Evolutionary conservation across 129 eudicot genomes (phyloP), one percentile per base, ranked within the genome.

Genomic region (Smallanthus sonchifolius): DNA sequence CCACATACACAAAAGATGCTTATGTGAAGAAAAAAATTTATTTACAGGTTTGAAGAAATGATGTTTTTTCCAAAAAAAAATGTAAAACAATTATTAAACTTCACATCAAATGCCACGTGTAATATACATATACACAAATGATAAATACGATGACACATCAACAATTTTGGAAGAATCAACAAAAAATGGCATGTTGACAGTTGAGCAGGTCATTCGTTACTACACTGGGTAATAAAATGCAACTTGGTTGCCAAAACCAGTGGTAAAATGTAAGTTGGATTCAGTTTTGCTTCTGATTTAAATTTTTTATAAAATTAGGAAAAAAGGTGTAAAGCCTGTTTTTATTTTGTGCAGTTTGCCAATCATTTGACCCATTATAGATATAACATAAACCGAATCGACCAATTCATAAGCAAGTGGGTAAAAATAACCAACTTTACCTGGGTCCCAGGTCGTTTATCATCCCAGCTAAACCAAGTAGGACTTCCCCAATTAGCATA

Each of bases 401-500:
- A 45, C 13, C 51, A 14, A 45, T 45, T 7, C 4, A 8, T 61
- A 61, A 61, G 66, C 42, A 32, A 34, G 17, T 4, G 20, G 9
- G 40, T 61, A 14, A 32, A 36, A 62, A 30, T 49, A 48, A 43
- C 39, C 17, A 55, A 44, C 37, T 51, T 70, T 81, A 91, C 99
- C 88, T 94, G 97, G 49, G 86, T 76, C 76, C 99, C 99, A 9
- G 99, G 93, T 37, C 86, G 89, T 77, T 94, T 94, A 72, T 94
- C 92, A 72, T 94, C 99, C 99, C 99, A 94, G 66, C 99, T 91
- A 79, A 94, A 94, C 99, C 99, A 94, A 11, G 96, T 86, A 37
- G 99, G 99, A 79, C 84, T 85, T 39, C 99, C 99, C 79, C 81
- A 94, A 67, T 83, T 81, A 54, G 91, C 99, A 79, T 76, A 91